Evolutionary conservation across 345 rosid genomes (phyloP).

Genomic region (Eucalyptus coolabah): DNA sequence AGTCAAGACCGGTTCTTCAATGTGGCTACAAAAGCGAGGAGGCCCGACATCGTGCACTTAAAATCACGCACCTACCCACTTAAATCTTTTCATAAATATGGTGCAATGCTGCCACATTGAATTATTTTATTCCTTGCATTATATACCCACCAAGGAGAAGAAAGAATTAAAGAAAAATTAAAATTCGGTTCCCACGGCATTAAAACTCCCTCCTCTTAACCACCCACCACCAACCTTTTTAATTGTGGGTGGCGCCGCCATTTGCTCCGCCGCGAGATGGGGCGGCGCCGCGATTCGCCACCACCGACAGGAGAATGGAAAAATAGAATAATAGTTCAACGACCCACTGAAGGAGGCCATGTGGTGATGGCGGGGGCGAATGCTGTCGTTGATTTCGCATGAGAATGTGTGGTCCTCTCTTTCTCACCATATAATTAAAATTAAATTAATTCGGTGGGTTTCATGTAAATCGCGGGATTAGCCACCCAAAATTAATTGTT

Average conservation of each 20-base stretch:
- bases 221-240: not conserved
- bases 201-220: not conserved
- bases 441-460: not conserved
- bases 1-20: not conserved
- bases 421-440: not conserved
- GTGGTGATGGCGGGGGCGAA: not conserved
- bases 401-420: not conserved
- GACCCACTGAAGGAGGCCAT: not conserved
- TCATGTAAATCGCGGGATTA: not conserved
- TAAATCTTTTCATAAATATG: not conserved
- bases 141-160: not conserved
- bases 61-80: not conserved
- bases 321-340: not conserved
- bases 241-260: not conserved
- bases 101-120: not conserved
- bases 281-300: not conserved
- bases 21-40: not conserved
- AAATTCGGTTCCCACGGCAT: not conserved
- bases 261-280: not conserved
- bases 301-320: not conserved
- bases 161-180: not conserved
- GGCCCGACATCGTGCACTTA: not conserved
- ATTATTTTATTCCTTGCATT: not conserved
- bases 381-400: not conserved
- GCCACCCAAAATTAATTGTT: not conserved